A percentile compares a stretch with the other conserved stretches of the same genome.
Conservation (phyloP, 257 asterid genomes). For the Parsonsia alboflavescens region DNA sequence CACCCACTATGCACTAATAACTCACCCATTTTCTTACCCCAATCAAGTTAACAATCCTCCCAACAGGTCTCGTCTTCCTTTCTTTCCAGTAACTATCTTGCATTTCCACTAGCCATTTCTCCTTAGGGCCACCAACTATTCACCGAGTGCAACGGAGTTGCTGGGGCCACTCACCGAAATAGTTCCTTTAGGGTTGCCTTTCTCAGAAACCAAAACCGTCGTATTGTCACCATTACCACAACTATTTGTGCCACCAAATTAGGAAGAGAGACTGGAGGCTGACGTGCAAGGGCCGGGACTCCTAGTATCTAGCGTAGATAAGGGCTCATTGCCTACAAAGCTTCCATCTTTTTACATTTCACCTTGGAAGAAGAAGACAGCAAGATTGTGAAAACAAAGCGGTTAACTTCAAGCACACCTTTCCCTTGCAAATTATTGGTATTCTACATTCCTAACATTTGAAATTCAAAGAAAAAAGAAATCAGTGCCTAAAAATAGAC, state of each 20-base stretch:
- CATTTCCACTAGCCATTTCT: constrained; percentile 25
- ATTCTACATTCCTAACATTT: constrained; percentile 44
- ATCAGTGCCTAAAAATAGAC: neutral
- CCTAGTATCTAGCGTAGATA: constrained; percentile 46
- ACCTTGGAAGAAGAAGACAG: constrained; percentile 18
- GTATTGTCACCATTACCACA: constrained; percentile 20
- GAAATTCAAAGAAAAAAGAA: constrained; percentile 11
- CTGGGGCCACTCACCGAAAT: constrained; percentile 8
- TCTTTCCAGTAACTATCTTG: no score
- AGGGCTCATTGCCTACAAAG: constrained; percentile 40
- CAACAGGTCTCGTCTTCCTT: no score
- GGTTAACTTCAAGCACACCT: constrained; percentile 24
- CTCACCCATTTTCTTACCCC: no score
- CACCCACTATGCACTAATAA: no score
- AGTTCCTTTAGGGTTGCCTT: constrained; percentile 12
- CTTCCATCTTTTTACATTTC: constrained; percentile 30
- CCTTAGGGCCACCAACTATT: constrained; percentile 18
- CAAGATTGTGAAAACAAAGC: constrained; percentile 26
- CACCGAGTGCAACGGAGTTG: constrained; percentile 11
- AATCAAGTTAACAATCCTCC: no score
- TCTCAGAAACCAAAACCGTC: constrained; percentile 15
- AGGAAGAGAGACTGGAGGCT: constrained; percentile 45
- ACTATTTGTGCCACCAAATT: constrained; percentile 20
- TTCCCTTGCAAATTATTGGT: constrained; percentile 28
- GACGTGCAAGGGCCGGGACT: constrained; percentile 61